A percentile compares a stretch with the other conserved stretches of the same genome.
These are phyloP conservation scores for Candida frijolesensis DNA, from an alignment of 1,139 yeast species.

Conservation along the genomic window DNA sequence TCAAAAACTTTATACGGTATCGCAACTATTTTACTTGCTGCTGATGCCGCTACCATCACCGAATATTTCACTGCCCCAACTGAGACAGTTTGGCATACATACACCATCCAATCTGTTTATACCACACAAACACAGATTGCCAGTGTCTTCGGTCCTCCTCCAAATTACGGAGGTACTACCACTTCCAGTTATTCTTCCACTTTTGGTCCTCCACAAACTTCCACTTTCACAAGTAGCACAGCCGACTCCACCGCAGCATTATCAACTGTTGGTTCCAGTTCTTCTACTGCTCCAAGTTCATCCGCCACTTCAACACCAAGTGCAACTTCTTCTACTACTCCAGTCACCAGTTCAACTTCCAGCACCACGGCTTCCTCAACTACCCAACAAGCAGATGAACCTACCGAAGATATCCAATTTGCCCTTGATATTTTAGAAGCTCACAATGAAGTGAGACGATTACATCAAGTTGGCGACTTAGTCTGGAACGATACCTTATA, in stretches of 20 bases:
- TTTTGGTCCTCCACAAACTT: conserved; percentile 23
- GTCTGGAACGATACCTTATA: conserved; percentile 53
- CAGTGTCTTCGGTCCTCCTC: conserved; percentile 15
- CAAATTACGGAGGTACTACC: conserved; percentile 14
- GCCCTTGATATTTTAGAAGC: conserved; percentile 42
- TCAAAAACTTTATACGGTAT: conserved; percentile 4
- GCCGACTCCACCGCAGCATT: conserved; percentile 17
- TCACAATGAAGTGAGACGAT: conserved; percentile 56
- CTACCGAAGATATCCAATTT: conserved; percentile 22
- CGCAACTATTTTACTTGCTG: conserved; percentile 10
- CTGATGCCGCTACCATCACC: conserved; percentile 25
- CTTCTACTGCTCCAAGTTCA: conserved; percentile 21
- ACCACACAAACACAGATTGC: conserved; percentile 12
- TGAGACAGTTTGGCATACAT: conserved; percentile 23
- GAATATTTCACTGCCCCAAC: conserved; percentile 27
- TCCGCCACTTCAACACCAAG: conserved; percentile 19
- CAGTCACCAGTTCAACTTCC: conserved; percentile 12
- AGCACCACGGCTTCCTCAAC: conserved; percentile 20
- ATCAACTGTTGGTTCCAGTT: conserved; percentile 20
- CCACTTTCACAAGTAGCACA: conserved; percentile 20
- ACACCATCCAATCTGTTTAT: conserved; percentile 21
- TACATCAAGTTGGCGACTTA: conserved; percentile 51
- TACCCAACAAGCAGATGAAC: not conserved
- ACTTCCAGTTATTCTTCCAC: conserved; percentile 18
- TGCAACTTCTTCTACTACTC: conserved; percentile 17